Conservation (phyloP, 345 rosid genomes). For the Erucastrum elatum region DNA sequence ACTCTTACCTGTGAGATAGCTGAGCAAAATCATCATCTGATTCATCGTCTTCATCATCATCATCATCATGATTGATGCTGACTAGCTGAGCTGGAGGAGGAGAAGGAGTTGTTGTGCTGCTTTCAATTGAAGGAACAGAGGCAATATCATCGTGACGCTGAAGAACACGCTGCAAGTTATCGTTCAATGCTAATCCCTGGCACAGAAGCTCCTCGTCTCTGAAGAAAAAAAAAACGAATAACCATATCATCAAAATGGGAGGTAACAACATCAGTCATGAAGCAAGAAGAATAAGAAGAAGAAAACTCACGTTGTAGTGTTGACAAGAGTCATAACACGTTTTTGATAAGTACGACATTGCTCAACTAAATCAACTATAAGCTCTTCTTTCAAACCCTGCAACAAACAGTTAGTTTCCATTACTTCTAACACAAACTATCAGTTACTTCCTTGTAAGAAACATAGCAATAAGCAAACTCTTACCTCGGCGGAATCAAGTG, state of each 20-base stretch:
- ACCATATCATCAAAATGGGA: constrained; percentile 1
- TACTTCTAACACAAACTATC: constrained; percentile 4
- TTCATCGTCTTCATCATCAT: constrained; percentile 55
- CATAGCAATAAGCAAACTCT: constrained; percentile 2
- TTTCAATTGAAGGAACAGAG: constrained; percentile 48
- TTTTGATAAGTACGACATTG: constrained; percentile 86
- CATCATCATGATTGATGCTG: constrained; percentile 41
- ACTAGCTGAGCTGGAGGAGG: constrained; percentile 39
- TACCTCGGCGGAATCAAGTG: constrained; percentile 79
- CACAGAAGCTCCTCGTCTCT: constrained; percentile 81
- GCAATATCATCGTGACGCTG: constrained; percentile 67
- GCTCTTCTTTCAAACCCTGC: constrained; percentile 83
- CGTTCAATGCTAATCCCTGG: constrained; percentile 87
- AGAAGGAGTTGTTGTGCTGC: constrained; percentile 31
- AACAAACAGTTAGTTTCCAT: constrained; percentile 22
- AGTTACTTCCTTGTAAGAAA: neutral
- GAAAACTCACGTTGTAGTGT: constrained; percentile 58
- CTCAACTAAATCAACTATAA: constrained; percentile 81
- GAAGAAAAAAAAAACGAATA: constrained; percentile 24
- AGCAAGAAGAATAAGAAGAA: neutral
- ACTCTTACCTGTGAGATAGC: constrained; percentile 70
- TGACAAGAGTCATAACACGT: constrained; percentile 76
- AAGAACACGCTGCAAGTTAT: constrained; percentile 83
- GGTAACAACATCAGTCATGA: constrained; percentile 1
- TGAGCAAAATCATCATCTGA: constrained; percentile 78